These are phyloP conservation scores for Chrysopogon serrulatus DNA, from an alignment of 176 grass and related monocot species.

Conservation along the genomic window DNA sequence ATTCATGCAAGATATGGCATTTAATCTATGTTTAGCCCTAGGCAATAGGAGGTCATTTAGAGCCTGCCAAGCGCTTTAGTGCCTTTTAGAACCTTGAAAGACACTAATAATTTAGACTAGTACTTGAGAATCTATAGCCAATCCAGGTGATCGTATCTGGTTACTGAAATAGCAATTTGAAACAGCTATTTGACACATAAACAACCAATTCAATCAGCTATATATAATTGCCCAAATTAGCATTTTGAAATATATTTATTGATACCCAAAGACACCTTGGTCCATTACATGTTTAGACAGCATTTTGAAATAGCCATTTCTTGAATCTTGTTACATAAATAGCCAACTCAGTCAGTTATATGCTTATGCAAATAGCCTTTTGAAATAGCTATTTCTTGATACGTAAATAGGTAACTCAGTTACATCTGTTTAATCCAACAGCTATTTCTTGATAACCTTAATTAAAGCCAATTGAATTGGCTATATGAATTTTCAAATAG, in stretches of 20 bases:
- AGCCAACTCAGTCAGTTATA: too few species aligned
- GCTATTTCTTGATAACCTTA: background rate
- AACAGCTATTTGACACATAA: background rate
- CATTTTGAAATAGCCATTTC: too few species aligned
- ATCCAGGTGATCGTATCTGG: background rate
- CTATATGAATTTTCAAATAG: background rate
- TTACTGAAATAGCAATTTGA: background rate
- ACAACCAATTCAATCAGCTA: background rate
- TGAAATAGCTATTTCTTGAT: background rate
- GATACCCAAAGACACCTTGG: background rate
- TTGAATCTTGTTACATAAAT: too few species aligned
- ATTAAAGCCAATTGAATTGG: background rate
- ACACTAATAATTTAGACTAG: background rate
- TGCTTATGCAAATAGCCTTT: too few species aligned
- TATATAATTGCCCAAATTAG: background rate
- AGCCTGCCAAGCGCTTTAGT: too few species aligned
- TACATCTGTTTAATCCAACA: background rate
- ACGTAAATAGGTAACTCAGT: background rate
- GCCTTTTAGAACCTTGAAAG: too few species aligned
- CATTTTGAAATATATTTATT: background rate
- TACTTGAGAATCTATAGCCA: background rate
- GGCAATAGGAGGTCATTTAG: background rate
- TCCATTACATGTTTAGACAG: background rate
- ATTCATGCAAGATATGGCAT: background rate
- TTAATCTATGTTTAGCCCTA: background rate